Evolutionary conservation across 176 grass and related monocot genomes (phyloP).

Genomic region (Paspalum vaginatum): DNA sequence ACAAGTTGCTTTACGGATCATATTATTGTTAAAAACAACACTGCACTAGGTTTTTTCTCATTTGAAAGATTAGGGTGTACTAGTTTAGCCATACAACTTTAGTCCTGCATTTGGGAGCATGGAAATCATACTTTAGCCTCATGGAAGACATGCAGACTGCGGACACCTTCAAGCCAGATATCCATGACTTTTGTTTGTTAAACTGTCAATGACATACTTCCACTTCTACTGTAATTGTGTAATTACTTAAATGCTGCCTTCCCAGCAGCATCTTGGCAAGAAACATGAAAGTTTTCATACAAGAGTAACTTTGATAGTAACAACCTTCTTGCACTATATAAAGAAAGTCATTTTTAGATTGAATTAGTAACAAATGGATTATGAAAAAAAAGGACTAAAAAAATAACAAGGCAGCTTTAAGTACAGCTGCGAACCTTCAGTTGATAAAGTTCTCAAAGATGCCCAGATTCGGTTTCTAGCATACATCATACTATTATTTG

Average conservation of each 20-base stretch:
- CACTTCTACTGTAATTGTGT: not conserved
- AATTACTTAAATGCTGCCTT: not conserved
- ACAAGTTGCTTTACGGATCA: not conserved
- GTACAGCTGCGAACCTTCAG: conserved; percentile 39
- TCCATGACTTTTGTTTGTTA: not conserved
- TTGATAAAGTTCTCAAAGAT: conserved; percentile 60
- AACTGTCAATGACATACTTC: not conserved
- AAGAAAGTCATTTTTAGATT: conserved; percentile 9
- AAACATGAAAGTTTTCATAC: conserved; percentile 11
- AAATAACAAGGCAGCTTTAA: conserved; percentile 14
- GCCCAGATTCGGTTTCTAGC: conserved; percentile 77
- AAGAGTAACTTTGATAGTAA: not conserved
- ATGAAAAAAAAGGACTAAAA: conserved; percentile 3
- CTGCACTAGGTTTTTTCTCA: no score
- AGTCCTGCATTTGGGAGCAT: not conserved
- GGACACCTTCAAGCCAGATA: not conserved
- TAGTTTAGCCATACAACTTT: not conserved
- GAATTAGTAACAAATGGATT: conserved; percentile 31
- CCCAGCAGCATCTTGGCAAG: no score
- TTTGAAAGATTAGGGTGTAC: no score
- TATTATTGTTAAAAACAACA: not conserved
- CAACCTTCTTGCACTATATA: not conserved
- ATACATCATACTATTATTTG: conserved; percentile 74
- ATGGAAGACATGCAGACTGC: no score
- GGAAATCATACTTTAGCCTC: not conserved